Evolutionary conservation across 768 basidiomycete genomes (phyloP), one percentile per base, ranked within the genome.

Genomic region (Tulasnella sp.): DNA sequence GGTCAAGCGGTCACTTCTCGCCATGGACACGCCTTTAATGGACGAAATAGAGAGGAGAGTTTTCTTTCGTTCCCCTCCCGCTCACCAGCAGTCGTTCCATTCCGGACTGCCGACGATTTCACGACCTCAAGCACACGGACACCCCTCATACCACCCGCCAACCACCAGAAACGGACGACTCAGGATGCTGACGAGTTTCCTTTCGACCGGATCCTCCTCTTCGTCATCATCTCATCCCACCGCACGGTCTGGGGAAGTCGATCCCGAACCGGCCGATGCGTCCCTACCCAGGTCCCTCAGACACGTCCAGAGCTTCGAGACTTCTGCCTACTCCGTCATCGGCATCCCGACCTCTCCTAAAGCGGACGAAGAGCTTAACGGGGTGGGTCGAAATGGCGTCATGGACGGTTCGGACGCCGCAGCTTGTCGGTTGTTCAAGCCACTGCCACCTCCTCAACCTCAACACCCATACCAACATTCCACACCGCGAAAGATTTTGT

Each of bases 11-110:
- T 51, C 51, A 23, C 51, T 51, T 51, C 51, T 23, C 6, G 37
- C 29, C 39, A 72, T 72, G 71, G 71, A 72, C 39, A 72, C 37
- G 29, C 71, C 71, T 40, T 72, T 72, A 46, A 72, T 72, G 71
- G 71, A 72, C 71, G 71, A 72, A 16, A 72, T 72, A 39, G 71
- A 72, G 44, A 29, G 71, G 37, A 67, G 61, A 35, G 61, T 67
- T 18, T 67, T 67, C 32, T 67, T 67, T 35, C 61, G 61, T 67
- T 67, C 61, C 61, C 61, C 61, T 67, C 61, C 61, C 11, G 61
- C 16, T 67, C 61, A 67, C 32, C 61, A 67, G 61, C 61, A 67
- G 32, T 29, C 61, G 61, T 67, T 67, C 29, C 32, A 35, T 67
- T 67, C 61, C 32, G 61, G 61, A 67, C 61, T 35, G 32, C 29